Percentiles rank a stretch among this genome's conserved stretches.
phyloP scores from a whole-genome alignment of 192 early-diverging fungal genomes.

The Coemansia sp. region DNA sequence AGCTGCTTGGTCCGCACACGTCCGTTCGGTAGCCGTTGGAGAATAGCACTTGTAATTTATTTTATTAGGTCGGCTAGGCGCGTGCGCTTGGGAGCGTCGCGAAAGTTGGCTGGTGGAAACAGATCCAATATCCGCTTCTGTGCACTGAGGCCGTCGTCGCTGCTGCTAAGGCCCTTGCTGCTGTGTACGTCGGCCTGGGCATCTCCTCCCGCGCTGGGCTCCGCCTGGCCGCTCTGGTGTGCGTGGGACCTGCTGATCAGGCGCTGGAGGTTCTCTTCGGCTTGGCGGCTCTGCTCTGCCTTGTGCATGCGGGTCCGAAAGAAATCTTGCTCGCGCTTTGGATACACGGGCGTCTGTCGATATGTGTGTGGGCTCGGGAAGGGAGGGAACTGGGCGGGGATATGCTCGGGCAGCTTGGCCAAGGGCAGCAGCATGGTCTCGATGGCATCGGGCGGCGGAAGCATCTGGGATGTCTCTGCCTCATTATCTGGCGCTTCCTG shows the following conservation, averaged over 20 bases:
- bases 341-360: constrained; percentile 38
- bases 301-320: constrained; percentile 49
- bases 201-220: neutral
- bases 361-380: constrained; percentile 47
- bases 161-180: neutral
- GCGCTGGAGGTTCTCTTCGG: constrained; percentile 45
- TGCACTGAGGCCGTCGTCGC: constrained; percentile 3
- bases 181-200: neutral
- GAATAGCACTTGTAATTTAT: no score
- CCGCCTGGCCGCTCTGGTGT: neutral
- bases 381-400: constrained; percentile 34
- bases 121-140: constrained; percentile 20
- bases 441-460: neutral
- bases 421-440: constrained; percentile 20
- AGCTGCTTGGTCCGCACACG: no score
- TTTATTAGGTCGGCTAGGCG: constrained; percentile 23
- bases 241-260: constrained; percentile 31
- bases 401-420: constrained; percentile 17
- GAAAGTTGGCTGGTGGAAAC: constrained; percentile 43
- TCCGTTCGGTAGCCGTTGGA: no score
- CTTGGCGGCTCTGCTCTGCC: constrained; percentile 47
- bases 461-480: no score
- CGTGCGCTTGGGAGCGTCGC: constrained; percentile 32
- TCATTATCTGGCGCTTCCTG: neutral
- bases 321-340: constrained; percentile 45